Base-by-base conservation (phyloP, 208 protist genomes). In the Leishmania braziliensis region DNA sequence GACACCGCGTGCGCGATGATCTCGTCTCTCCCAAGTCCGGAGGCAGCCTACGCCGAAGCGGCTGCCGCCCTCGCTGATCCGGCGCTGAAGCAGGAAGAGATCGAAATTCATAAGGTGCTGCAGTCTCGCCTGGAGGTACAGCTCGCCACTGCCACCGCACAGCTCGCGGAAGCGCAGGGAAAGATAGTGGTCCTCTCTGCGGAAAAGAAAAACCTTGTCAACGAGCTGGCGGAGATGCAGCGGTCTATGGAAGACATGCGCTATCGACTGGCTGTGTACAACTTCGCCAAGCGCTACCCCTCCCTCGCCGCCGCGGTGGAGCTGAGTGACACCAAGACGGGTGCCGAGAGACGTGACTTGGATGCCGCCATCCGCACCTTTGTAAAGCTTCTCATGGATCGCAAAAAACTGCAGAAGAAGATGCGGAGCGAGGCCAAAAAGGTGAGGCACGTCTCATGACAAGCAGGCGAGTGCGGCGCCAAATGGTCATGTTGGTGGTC, bases 381-480 rank as follows among this genome's bases (percentile, higher is more conserved):
- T 10, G 89, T 97, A 16, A 85, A 83, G 20, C 80, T 95, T n/a
- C 77, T 95, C 51, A 86, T 91, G 16, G 77, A 80, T 20, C 87
- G 84, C 29, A 94, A 95, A 75, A 86, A 91, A 63, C 58, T 95
- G 71, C 85, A 93, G 63, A 97, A 94, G 88, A 81, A 86, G 60
- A 36, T 91, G 20, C 78, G 84, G 16, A 83, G 83, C 14, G 83
- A 82, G 50, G 74, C 69, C 20, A 93, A 93, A 73, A 84, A 82
- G 65, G 26, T 60, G 14, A 53, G 71, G 62, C 79, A 81, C 76
- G 73, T 43, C n/a, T 56, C 73, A 20, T 56, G 66, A 68, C 12
- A 58, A 5, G 26, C 43, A 14, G 33, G 1, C 68, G 9, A 50
- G 1, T n/a, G 18, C 60, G 60, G 10, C 16, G 60, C n/a, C 12